Evolutionary conservation across 176 grass and related monocot species (phyloP).

Genomic region (Musa schizocarpa): DNA sequence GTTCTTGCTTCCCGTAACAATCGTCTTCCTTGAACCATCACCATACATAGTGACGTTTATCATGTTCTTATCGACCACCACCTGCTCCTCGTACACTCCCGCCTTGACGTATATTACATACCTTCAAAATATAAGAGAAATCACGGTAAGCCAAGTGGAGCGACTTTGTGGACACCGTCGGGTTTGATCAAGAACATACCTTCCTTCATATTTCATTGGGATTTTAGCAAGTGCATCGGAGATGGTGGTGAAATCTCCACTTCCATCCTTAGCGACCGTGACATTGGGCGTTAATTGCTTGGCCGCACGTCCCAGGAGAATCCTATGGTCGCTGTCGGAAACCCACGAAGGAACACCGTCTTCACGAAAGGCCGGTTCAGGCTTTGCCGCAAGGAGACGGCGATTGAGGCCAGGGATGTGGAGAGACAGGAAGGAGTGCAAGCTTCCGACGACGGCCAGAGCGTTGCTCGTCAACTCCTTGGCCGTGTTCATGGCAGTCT

Average conservation of each 20-base stretch:
- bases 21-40: neutral
- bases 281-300: conserved; percentile 2
- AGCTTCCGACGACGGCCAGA: conserved; percentile 6
- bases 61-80: neutral
- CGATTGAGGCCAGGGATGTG: neutral
- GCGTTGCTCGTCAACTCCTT: conserved; percentile 10
- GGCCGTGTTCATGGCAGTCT: neutral
- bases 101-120: conserved; percentile 15
- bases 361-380: neutral
- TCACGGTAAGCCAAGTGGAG: no score
- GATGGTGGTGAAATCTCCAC: conserved; percentile 13
- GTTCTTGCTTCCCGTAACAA: conserved; percentile 11
- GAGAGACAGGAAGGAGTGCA: neutral
- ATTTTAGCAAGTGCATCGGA: neutral
- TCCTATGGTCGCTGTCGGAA: neutral
- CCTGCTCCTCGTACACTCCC: conserved; percentile 6
- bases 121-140: neutral
- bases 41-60: conserved; percentile 5
- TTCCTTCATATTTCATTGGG: neutral
- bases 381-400: neutral
- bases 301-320: neutral
- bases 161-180: neutral
- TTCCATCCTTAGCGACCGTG: conserved; percentile 13
- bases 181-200: neutral
- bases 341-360: conserved; percentile 5